Conservation (phyloP, 805 yeast species). For the Starmerella scarabaei region DNA sequence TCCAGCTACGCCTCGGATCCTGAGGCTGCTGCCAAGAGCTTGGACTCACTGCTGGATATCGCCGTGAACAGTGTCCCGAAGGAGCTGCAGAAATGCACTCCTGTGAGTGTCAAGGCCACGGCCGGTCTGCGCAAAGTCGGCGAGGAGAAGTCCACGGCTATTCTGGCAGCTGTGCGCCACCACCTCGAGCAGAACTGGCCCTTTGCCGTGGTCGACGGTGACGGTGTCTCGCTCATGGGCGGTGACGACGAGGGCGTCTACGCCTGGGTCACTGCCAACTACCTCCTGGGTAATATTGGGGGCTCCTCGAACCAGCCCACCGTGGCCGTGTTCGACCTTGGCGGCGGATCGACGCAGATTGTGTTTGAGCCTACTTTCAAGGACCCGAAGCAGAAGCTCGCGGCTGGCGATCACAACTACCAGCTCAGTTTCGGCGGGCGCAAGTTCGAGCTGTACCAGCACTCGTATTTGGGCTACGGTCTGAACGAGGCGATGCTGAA, state of each 20-base stretch:
- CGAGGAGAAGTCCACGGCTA: conserved; percentile 52
- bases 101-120: conserved; percentile 93
- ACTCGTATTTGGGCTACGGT: conserved; percentile 91
- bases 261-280: conserved; percentile 97
- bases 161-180: conserved; percentile 59
- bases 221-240: conserved; percentile 86
- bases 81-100: conserved; percentile 64
- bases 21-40: conserved; percentile 74
- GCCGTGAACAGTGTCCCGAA: conserved; percentile 73
- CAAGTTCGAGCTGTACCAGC: conserved; percentile 74
- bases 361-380: conserved; percentile 85
- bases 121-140: conserved; percentile 91
- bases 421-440: conserved; percentile 68
- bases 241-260: conserved; percentile 96
- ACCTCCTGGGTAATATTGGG: conserved; percentile 86
- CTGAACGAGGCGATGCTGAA: conserved; percentile 86
- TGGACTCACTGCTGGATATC: conserved; percentile 64
- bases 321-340: conserved; percentile 93
- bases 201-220: conserved; percentile 67
- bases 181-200: conserved; percentile 76
- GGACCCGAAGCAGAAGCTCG: conserved; percentile 34
- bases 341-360: conserved; percentile 98
- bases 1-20: conserved; percentile 65
- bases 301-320: conserved; percentile 62
- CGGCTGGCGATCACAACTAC: conserved; percentile 81